Base-by-base conservation (phyloP, 2,329 filamentous ascomycete genomes). In the Beauveria rudraprayagi region DNA sequence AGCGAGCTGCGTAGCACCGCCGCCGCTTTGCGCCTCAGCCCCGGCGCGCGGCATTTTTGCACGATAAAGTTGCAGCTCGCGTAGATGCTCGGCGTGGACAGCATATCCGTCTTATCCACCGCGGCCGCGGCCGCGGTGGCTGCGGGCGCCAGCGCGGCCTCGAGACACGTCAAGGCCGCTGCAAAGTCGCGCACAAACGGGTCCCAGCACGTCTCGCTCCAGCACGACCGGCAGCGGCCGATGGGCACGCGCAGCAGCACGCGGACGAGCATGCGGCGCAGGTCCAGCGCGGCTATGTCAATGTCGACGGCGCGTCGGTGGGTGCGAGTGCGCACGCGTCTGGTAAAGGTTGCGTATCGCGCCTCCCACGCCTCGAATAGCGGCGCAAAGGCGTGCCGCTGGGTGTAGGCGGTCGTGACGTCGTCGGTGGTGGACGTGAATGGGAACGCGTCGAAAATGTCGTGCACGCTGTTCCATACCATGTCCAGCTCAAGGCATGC, bases 401-500 rank as follows among this genome's bases (percentile, higher is more conserved):
- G 10, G 3, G 19, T 24, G 22, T 30, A 17, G 8, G 37, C 40
- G 34, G 22, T 10, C 4, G 52, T 5, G 19, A 43, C 17, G 24
- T 43, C 52, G 22, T 5, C 14, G 14, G 14, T 11, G 10, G 24
- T n/a, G 8, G 52, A 24, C 52, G 14, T 3, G 1, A 19, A n/a
- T 8, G 52, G 52, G 4, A 55, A 40, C 8, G 52, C 22, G 17
- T 55, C 52, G 16, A 55, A 22, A 6, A 55, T 28, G 9, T 55
- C 52, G 37, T 55, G 37, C 16, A 55, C 52, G 52, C 52, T 43
- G 52, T 55, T 55, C 52, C 52, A 55, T 16, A 55, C 14, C 52
- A 55, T 55, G 40, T 44, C 37, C 14, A 55, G 52, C 52, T 55
- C 52, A 22, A 55, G 37, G 24, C 52, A 55, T 3, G 52, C 52